Percentiles rank a stretch among this genome's conserved stretches.
Conservation (phyloP, 2,329 filamentous ascomycete genomes). For the Paradendryphiella salina region DNA sequence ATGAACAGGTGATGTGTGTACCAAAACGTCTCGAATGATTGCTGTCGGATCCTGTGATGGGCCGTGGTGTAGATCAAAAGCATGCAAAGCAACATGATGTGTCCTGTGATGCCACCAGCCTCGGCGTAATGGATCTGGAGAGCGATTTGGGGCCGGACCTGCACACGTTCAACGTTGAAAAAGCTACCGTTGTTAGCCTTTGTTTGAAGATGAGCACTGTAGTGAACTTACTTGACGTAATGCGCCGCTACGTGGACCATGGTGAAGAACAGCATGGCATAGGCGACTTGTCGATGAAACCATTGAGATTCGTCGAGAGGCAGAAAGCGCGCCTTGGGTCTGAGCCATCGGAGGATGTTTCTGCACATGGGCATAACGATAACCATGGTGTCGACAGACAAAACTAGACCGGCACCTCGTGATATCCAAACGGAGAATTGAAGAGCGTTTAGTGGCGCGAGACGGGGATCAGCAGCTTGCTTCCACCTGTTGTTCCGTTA, state of each 20-base stretch:
- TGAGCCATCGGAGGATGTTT: constrained; percentile 79
- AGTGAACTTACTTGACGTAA: constrained; percentile 80
- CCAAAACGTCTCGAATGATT: constrained; percentile 98
- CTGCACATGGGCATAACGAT: constrained; percentile 95
- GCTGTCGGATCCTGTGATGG: constrained; percentile 89
- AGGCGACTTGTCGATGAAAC: constrained; percentile 95
- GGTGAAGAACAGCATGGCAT: constrained; percentile 82
- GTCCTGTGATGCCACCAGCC: constrained; percentile 88
- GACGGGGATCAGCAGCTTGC: constrained; percentile 67
- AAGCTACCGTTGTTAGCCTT: constrained; percentile 63
- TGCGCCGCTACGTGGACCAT: constrained; percentile 76
- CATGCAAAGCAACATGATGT: constrained; percentile 99
- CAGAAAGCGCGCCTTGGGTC: constrained; percentile 84
- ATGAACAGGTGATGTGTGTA: constrained; percentile 99
- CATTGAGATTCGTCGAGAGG: constrained; percentile 96
- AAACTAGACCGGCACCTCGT: constrained; percentile 83
- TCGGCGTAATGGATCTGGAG: constrained; percentile 90
- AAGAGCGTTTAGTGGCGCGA: constrained; percentile 79
- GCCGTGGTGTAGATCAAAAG: constrained; percentile 96
- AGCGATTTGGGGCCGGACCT: constrained; percentile 78
- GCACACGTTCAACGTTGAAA: constrained; percentile 86
- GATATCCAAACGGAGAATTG: constrained; percentile 94
- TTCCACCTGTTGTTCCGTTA: constrained; percentile 66
- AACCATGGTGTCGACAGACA: constrained; percentile 81
- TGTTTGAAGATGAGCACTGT: neutral